These are phyloP conservation scores for Fusarium miscanthi DNA, from an alignment of 2,329 filamentous ascomycete genomes.

Conservation along the genomic window DNA sequence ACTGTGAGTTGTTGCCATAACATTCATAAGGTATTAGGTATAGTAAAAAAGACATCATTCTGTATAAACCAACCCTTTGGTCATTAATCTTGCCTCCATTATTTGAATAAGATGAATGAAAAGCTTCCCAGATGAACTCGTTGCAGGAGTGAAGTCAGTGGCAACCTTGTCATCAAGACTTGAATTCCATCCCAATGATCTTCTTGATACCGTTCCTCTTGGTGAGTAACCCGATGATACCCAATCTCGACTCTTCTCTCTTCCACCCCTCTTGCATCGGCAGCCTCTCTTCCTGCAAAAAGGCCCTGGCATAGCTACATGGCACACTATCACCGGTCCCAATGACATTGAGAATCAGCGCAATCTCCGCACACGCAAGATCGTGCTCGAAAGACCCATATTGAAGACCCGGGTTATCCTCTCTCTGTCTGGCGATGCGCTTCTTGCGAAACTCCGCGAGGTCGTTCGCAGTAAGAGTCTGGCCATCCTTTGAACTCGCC, in stretches of 20 bases:
- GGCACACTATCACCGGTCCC: constrained; percentile 27
- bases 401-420: constrained; percentile 27
- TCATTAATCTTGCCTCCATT: neutral
- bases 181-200: constrained; percentile 15
- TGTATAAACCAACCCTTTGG: neutral
- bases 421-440: constrained; percentile 30
- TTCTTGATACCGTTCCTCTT: constrained; percentile 25
- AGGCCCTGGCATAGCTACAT: constrained; percentile 31
- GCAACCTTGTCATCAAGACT: neutral
- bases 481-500: constrained; percentile 35
- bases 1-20: no score
- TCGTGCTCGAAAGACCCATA: constrained; percentile 33
- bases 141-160: neutral
- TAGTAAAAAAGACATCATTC: neutral
- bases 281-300: constrained; percentile 34
- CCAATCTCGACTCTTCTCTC: constrained; percentile 13
- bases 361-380: constrained; percentile 38
- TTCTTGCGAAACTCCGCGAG: constrained; percentile 35
- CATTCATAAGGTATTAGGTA: no score
- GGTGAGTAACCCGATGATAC: constrained; percentile 21
- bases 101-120: neutral
- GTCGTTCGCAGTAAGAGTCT: constrained; percentile 32
- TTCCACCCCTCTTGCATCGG: constrained; percentile 36
- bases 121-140: neutral
- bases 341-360: constrained; percentile 35